Percentiles rank a stretch among this genome's conserved stretches.
These are phyloP conservation scores for Colletotrichum plurivorum DNA, from an alignment of 2,329 filamentous ascomycete species.

Conservation along the genomic window DNA sequence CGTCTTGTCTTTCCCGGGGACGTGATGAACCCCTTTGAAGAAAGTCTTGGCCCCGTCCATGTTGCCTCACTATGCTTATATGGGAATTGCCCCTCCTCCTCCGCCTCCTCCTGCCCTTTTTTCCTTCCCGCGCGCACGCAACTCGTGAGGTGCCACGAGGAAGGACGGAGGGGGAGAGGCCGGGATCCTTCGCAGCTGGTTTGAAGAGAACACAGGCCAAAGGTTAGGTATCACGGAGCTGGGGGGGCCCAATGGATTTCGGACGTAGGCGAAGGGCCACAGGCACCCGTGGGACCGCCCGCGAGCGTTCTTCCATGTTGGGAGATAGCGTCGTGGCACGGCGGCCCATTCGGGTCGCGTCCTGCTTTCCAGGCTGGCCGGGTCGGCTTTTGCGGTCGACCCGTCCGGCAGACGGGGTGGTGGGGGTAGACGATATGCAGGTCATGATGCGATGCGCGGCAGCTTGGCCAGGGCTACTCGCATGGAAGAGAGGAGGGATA, in stretches of 20 bases:
- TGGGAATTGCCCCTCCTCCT: neutral
- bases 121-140: neutral
- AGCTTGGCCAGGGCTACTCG: neutral
- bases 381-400: neutral
- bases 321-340: constrained; percentile 21
- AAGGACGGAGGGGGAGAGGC: neutral
- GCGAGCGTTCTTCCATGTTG: constrained; percentile 3
- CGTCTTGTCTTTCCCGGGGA: neutral
- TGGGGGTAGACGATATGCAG: neutral
- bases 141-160: constrained; percentile 16
- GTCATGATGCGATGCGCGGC: neutral
- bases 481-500: neutral
- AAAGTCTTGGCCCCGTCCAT: neutral
- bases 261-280: constrained; percentile 39
- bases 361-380: neutral
- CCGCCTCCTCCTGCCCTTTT: neutral
- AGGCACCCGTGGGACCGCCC: constrained; percentile 28
- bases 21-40: neutral
- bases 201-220: constrained; percentile 29
- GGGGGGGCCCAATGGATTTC: constrained; percentile 32
- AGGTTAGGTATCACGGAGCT: constrained; percentile 19
- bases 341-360: constrained; percentile 7
- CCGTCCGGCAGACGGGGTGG: neutral
- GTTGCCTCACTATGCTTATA: constrained; percentile 32
- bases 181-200: constrained; percentile 8